Base-by-base conservation (phyloP, 2,329 filamentous ascomycete species). In the Diaporthe sp. region DNA sequence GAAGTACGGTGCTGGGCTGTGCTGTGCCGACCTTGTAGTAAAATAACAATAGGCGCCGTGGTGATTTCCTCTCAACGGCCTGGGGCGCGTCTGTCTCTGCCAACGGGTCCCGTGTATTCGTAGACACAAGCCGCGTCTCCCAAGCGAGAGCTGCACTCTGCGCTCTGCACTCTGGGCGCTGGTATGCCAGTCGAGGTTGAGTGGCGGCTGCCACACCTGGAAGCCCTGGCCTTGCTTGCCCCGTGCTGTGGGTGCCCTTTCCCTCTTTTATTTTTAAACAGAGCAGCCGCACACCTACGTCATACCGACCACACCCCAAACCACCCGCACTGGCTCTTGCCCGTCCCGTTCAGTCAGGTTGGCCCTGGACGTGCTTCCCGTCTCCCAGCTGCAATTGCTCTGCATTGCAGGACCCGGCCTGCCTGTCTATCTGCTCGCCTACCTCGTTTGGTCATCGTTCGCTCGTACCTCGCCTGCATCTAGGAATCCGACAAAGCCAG, bases 221-320 rank as follows among this genome's bases (percentile, higher is more conserved):
- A 42, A 39, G 61, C 61, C 39, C 63, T 66, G 27, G 27, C 39
- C 39, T 42, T 15, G 59, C 39, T 47, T 63, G 59, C 56, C 22
- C 56, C 22, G 35, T 42, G 58, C 39, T 65, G 42, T 44, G 42
- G 42, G 22, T 50, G 44, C 61, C 27, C 63, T 53, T 68, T 68
- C 63, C 47, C 47, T 68, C 63, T 68, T 68, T 68, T 68, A 68
- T 68, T 68, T 68, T 68, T 68, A 53, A 53, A 68, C 63, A 51
- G 59, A 65, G 47, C 63, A 68, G 63, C 63, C 63, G 63, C 63
- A 68, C 63, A 51, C 63, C 44, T 68, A 68, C 63, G 63, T 68
- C 63, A 68, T 68, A 68, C 63, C 63, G 63, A 68, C 63, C 63
- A 35, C 63, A 68, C 63, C 63, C 63, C 51, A 53, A 53, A 68